Evolutionary conservation across 2,329 filamentous ascomycete genomes (phyloP).

Genomic region (Thermothelomyces thermophilus): DNA sequence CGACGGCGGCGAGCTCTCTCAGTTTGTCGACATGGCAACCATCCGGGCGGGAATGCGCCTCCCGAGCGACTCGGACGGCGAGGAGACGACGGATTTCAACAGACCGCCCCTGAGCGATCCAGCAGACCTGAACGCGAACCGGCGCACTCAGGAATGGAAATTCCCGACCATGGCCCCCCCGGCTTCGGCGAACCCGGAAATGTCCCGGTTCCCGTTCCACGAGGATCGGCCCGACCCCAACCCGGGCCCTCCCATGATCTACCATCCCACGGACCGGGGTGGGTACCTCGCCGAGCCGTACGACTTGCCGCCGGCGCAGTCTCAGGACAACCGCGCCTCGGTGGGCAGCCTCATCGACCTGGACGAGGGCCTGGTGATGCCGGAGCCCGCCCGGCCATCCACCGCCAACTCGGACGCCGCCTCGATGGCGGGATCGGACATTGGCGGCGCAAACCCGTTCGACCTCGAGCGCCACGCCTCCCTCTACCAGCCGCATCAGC

Average conservation of each 20-base stretch:
- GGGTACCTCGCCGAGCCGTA: constrained; percentile 34
- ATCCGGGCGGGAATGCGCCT: constrained; percentile 45
- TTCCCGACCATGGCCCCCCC: constrained; percentile 45
- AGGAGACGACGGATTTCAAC: constrained; percentile 39
- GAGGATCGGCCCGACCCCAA: constrained; percentile 28
- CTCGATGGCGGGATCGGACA: constrained; percentile 50
- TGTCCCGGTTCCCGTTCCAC: constrained; percentile 39
- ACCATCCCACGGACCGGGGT: constrained; percentile 43
- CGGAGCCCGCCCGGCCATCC: constrained; percentile 47
- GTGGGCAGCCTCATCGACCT: constrained; percentile 32
- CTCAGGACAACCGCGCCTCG: constrained; percentile 31
- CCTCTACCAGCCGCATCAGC: constrained; percentile 37
- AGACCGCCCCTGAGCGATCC: constrained; percentile 52
- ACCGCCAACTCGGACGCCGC: constrained; percentile 54
- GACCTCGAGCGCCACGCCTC: constrained; percentile 58
- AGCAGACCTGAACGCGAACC: constrained; percentile 42
- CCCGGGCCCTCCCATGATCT: constrained; percentile 37
- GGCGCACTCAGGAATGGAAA: constrained; percentile 45
- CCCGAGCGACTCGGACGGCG: constrained; percentile 45
- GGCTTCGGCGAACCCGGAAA: constrained; percentile 43
- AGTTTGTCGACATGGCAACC: constrained; percentile 56
- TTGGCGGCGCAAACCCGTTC: constrained; percentile 51
- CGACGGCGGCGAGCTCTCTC: constrained; percentile 48
- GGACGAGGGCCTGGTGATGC: constrained; percentile 27
- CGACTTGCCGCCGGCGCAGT: constrained; percentile 22